Evolutionary conservation across 495 filamentous ascomycete genomes (phyloP), one percentile per base, ranked within the genome.

Genomic region (Talaromyces liani): DNA sequence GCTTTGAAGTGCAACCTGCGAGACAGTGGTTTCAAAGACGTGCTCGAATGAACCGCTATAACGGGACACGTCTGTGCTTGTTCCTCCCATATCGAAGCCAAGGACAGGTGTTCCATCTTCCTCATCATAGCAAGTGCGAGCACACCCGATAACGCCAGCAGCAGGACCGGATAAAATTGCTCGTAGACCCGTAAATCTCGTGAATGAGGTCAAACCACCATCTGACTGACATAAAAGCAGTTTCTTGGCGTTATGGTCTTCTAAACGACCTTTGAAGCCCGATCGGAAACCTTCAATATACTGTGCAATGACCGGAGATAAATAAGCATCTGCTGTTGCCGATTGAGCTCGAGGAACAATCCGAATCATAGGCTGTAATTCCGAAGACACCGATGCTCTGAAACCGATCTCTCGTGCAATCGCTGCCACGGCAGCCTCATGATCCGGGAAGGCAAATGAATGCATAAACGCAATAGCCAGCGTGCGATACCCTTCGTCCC

Each of bases 51-150:
- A 83, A 10, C 94, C 93, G 45, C 93, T 94, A 68, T 94, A 98
- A 27, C 94, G 79, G 24, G 91, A 96, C 6, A 97, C 93, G 71
- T 98, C 94, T 0, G 94, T 98, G 39, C 89, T 93, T 6, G 94
- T 98, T 29, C 94, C 94, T 36, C 87, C 87, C 94, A 98, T 98
- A 67, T 98, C 94, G 67, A 98, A 98, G 0, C 94, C 94, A 69
- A 98, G 97, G 9, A 98, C 90, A 0, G 93, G 93, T 2, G 84
- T 93, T 69, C 88, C 91, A 16, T 92, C 94, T 55, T 88, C 80
- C 2, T 89, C 81, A 70, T 97, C 94, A 74, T 92, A 97, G 22
- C 89, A 92, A 2, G 94, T 98, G 22, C 94, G 85, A 29, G 94
- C 93, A 72, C 97, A 98, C 8, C 94, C 94, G 3, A 98, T 94